These are phyloP conservation scores for Aphanomyces euteiches DNA, from an alignment of 352 stramenopile species.

Conservation along the genomic window DNA sequence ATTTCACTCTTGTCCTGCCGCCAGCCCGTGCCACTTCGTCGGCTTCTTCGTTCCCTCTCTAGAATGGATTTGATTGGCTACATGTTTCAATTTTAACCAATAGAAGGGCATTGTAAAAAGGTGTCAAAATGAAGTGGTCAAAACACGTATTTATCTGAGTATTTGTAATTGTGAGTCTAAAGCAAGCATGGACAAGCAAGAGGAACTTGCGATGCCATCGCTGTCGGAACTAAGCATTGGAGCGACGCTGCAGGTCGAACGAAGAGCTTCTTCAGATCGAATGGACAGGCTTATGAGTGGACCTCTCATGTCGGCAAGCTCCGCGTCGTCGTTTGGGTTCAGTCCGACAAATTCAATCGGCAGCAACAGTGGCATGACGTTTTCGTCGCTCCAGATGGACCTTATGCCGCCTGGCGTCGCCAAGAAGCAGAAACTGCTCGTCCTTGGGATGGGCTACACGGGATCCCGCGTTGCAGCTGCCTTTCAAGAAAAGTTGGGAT, in stretches of 20 bases:
- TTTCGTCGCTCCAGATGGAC: conserved; percentile 1
- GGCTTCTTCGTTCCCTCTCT: too few relatives aligned
- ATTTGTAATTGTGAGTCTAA: background rate
- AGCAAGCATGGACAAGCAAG: conserved; percentile 22
- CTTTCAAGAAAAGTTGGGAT: conserved; percentile 57
- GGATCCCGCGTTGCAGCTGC: conserved; percentile 62
- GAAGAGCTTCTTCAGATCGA: conserved; percentile 6
- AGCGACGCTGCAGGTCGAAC: conserved; percentile 12
- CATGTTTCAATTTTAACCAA: background rate
- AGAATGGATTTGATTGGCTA: background rate
- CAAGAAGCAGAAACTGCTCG: conserved; percentile 62
- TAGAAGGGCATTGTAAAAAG: conserved; percentile 13
- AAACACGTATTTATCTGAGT: conserved; percentile 13
- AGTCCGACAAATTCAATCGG: background rate
- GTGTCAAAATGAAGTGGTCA: conserved; percentile 5
- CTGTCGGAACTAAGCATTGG: conserved; percentile 5
- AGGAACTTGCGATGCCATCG: conserved; percentile 5
- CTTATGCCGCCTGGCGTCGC: conserved; percentile 8
- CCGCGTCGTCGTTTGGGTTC: conserved; percentile 8
- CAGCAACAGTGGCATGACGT: background rate
- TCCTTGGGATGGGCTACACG: conserved; percentile 87
- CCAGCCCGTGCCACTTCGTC: too few relatives aligned
- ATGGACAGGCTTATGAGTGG: conserved; percentile 17
- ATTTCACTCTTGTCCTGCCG: too few relatives aligned
- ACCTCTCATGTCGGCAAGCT: background rate